A percentile compares a stretch with the other conserved stretches of the same genome.
Evolutionary conservation across 2,329 filamentous ascomycete species (phyloP).

Genomic region (Trichoderma atrobrunneum): DNA sequence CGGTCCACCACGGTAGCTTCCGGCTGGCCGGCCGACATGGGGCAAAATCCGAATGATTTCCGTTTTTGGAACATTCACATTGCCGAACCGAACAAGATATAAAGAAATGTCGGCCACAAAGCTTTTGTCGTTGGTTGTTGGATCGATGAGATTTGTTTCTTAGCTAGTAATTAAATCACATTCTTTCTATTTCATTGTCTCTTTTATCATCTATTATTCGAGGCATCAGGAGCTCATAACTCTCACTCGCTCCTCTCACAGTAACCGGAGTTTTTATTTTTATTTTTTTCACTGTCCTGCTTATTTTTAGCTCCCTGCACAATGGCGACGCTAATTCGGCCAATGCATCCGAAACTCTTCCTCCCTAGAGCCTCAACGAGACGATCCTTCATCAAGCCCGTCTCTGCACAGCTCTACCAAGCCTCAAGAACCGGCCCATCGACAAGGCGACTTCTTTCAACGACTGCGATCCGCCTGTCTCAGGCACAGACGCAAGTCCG

Average conservation of each 20-base stretch:
- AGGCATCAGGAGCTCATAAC: not conserved
- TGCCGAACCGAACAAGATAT: slow-evolving; percentile 14
- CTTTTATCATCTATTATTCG: not conserved
- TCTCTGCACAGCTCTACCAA: not conserved
- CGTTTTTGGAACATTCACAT: not conserved
- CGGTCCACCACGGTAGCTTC: slow-evolving; percentile 12
- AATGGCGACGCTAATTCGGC: slow-evolving; percentile 13
- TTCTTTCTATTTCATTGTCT: not conserved
- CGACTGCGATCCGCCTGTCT: slow-evolving; percentile 5
- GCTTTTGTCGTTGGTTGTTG: not conserved
- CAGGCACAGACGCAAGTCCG: slow-evolving; percentile 22
- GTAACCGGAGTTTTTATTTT: not conserved
- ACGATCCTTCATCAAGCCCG: not conserved
- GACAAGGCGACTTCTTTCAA: slow-evolving; percentile 1
- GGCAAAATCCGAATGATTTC: slow-evolving; percentile 4
- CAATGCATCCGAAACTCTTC: slow-evolving; percentile 6
- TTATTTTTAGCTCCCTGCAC: not conserved
- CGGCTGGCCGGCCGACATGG: slow-evolving; percentile 11
- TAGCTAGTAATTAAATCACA: not conserved
- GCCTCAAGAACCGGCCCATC: not conserved
- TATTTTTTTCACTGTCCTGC: not conserved
- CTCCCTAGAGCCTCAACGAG: not conserved
- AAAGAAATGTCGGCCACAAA: not conserved
- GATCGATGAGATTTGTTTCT: not conserved
- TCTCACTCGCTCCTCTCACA: not conserved